These are phyloP conservation scores for Lobulomyces angularis DNA, from an alignment of 192 early-diverging fungal genomes.

Conservation along the genomic window DNA sequence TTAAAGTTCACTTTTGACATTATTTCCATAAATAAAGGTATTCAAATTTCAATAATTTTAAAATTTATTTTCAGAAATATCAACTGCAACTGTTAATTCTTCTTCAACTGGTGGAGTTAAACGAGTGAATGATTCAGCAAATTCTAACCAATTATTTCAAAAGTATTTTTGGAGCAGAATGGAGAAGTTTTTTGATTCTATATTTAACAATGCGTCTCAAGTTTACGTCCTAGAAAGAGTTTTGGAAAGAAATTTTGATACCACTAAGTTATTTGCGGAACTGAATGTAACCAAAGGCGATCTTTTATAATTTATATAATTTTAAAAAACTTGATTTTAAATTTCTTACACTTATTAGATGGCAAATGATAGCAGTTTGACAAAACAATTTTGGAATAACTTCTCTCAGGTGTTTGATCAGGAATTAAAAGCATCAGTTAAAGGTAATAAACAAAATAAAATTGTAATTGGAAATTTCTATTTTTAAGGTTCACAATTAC, in stretches of 20 bases:
- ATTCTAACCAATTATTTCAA: not conserved
- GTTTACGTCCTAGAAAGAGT: slow-evolving; percentile 32
- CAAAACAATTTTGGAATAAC: slow-evolving; percentile 21
- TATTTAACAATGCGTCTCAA: slow-evolving; percentile 20
- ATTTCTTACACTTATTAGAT: slow-evolving; percentile 4
- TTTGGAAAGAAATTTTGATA: slow-evolving; percentile 24
- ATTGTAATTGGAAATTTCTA: slow-evolving; percentile 7
- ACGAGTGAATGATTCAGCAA: not conserved
- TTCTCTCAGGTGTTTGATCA: slow-evolving; percentile 21
- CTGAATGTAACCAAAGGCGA: slow-evolving; percentile 24
- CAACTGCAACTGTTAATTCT: not conserved
- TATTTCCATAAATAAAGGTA: slow-evolving; percentile 22
- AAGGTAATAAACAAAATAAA: slow-evolving; percentile 16
- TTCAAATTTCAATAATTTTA: slow-evolving; percentile 14
- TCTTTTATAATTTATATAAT: not conserved
- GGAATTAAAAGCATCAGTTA: slow-evolving; percentile 24
- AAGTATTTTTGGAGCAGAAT: slow-evolving; percentile 27
- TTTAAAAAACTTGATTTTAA: not conserved
- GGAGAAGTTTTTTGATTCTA: slow-evolving; percentile 28
- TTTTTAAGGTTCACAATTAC: slow-evolving; percentile 14
- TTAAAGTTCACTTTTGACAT: slow-evolving; percentile 20
- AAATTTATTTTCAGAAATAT: slow-evolving; percentile 2
- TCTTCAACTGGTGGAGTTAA: not conserved
- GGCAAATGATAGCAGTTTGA: slow-evolving; percentile 16
- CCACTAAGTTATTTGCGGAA: slow-evolving; percentile 20